Evolutionary conservation across 2,329 filamentous ascomycete species (phyloP).

Genomic region (Ophiostoma ulmi): DNA sequence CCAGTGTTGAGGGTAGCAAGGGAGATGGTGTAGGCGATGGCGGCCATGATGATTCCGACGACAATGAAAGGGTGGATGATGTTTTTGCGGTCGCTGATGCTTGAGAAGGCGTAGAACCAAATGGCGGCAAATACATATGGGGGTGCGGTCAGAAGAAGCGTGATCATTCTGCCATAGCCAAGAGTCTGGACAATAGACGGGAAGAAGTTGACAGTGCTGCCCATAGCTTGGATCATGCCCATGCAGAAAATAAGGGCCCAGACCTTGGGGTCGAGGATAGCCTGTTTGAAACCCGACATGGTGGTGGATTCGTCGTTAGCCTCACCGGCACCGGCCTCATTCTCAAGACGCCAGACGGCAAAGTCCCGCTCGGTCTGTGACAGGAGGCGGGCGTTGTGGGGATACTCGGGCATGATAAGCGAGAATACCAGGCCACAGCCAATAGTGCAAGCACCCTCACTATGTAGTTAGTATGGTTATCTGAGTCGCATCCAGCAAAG

Average conservation of each 20-base stretch:
- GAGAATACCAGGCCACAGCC: slow-evolving; percentile 14
- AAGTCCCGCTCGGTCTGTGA: slow-evolving; percentile 32
- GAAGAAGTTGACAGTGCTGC: slow-evolving; percentile 34
- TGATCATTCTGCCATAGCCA: slow-evolving; percentile 37
- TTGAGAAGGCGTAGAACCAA: slow-evolving; percentile 34
- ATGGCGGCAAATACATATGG: slow-evolving; percentile 33
- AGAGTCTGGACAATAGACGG: slow-evolving; percentile 34
- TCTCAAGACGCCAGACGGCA: slow-evolving; percentile 34
- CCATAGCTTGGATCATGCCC: slow-evolving; percentile 36
- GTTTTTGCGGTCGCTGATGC: slow-evolving; percentile 35
- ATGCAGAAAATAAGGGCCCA: slow-evolving; percentile 26
- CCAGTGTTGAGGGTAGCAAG: slow-evolving; percentile 37
- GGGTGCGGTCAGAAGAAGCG: slow-evolving; percentile 35
- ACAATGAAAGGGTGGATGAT: slow-evolving; percentile 36
- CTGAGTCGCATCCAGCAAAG: neutral
- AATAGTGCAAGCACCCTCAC: slow-evolving; percentile 23
- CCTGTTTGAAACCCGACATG: slow-evolving; percentile 25
- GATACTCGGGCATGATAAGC: slow-evolving; percentile 32
- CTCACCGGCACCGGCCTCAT: slow-evolving; percentile 38
- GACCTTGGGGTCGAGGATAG: slow-evolving; percentile 21
- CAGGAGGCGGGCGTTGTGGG: slow-evolving; percentile 38
- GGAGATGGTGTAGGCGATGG: slow-evolving; percentile 37
- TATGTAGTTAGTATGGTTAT: neutral
- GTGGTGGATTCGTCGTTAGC: slow-evolving; percentile 34
- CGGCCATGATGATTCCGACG: slow-evolving; percentile 24